These are phyloP conservation scores for Stachybotrys echinatus DNA, from an alignment of 2,329 filamentous ascomycete genomes.

Conservation along the genomic window DNA sequence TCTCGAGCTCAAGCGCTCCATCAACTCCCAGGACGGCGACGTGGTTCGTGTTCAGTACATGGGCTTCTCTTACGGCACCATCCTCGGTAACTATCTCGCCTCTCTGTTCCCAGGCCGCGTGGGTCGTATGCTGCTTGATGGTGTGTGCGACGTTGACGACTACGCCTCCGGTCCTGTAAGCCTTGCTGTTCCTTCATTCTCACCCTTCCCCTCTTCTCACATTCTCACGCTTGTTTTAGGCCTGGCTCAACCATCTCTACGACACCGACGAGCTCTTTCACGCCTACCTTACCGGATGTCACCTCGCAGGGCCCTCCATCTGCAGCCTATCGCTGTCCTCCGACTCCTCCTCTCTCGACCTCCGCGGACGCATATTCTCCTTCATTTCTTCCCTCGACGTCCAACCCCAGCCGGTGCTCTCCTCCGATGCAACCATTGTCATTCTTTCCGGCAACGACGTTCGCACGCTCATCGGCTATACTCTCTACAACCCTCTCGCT, in stretches of 20 bases:
- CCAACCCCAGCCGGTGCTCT: constrained; percentile 16
- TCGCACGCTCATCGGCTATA: constrained; percentile 13
- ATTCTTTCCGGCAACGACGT: constrained; percentile 27
- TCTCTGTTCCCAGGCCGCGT: constrained; percentile 30
- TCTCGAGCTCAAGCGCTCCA: not conserved
- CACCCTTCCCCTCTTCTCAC: not conserved
- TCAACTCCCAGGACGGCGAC: not conserved
- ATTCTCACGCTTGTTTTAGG: constrained; percentile 9
- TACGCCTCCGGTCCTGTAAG: constrained; percentile 16
- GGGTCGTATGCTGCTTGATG: constrained; percentile 36
- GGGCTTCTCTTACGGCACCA: constrained; percentile 42
- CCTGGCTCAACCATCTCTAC: constrained; percentile 28
- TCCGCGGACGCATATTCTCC: constrained; percentile 23
- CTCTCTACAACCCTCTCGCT: constrained; percentile 23
- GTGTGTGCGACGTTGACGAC: constrained; percentile 29
- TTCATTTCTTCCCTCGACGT: constrained; percentile 22
- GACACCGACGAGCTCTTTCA: constrained; percentile 30
- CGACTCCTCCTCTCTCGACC: constrained; percentile 20
- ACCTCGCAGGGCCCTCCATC: constrained; percentile 13
- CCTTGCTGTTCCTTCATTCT: not conserved
- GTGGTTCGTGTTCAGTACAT: constrained; percentile 36
- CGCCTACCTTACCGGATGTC: constrained; percentile 30
- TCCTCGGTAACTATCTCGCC: constrained; percentile 28
- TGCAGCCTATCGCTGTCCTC: constrained; percentile 21
- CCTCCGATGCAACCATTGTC: constrained; percentile 11